Conservation (phyloP, 139 green algal genomes). For the Nannochloris sp. region DNA sequence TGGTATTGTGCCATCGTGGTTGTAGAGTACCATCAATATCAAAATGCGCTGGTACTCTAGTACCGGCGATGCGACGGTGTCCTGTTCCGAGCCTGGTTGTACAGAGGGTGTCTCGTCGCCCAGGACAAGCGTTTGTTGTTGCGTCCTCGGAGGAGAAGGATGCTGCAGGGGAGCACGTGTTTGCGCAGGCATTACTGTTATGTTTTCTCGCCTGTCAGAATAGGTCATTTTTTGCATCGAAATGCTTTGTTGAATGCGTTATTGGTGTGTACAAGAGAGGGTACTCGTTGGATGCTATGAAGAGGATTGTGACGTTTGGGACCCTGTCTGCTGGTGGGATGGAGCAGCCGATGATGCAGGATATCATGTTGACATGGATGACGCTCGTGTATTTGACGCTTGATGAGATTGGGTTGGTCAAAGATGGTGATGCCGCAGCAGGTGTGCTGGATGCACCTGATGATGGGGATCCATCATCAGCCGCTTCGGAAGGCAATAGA, state of each 20-base stretch:
- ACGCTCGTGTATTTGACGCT: constrained; percentile 51
- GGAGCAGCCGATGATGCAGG: constrained; percentile 21
- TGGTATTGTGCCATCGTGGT: too few relatives aligned
- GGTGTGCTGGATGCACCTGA: not conserved
- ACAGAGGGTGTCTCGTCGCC: too few relatives aligned
- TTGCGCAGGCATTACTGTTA: constrained; percentile 33
- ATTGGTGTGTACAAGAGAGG: constrained; percentile 35
- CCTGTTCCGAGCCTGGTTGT: too few relatives aligned
- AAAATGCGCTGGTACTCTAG: too few relatives aligned
- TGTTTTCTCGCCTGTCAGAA: constrained; percentile 37
- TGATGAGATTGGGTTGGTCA: constrained; percentile 37
- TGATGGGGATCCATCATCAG: not conserved
- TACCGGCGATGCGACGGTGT: too few relatives aligned
- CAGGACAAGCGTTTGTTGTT: too few relatives aligned
- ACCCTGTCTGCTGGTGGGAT: not conserved
- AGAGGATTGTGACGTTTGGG: constrained; percentile 21
- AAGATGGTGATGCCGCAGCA: constrained; percentile 2
- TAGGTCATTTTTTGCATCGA: constrained; percentile 45
- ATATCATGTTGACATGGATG: constrained; percentile 48
- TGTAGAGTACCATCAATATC: too few relatives aligned
- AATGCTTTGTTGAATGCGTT: constrained; percentile 58
- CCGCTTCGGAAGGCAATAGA: not conserved
- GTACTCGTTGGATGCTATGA: constrained; percentile 24
- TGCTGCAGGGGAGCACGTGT: not conserved
- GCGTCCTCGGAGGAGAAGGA: not conserved